Conservation (phyloP, 2,329 filamentous ascomycete species). For the Kalmusia sp. region DNA sequence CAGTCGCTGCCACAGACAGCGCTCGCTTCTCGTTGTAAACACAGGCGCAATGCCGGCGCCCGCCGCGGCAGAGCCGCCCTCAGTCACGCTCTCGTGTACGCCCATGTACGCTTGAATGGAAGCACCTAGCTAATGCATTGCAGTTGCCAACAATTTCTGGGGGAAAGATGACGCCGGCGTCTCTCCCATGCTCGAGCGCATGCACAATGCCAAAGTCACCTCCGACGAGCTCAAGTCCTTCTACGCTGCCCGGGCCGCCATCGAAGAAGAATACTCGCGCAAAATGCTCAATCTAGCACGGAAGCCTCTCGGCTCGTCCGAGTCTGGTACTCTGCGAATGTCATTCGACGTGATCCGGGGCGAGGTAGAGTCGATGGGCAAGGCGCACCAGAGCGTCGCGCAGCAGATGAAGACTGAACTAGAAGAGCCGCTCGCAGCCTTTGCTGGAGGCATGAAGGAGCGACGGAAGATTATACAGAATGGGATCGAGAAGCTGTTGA, state of each 20-base stretch:
- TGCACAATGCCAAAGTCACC: conserved; percentile 92
- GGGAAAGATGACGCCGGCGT: conserved; percentile 98
- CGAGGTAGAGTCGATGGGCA: conserved; percentile 92
- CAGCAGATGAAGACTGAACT: conserved; percentile 95
- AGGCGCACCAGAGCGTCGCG: conserved; percentile 89
- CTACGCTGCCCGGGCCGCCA: conserved; percentile 86
- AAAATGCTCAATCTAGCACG: conserved; percentile 86
- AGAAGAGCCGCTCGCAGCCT: conserved; percentile 90
- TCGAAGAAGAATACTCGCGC: conserved; percentile 95
- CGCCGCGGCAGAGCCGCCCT: conserved; percentile 65
- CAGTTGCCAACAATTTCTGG: conserved; percentile 99
- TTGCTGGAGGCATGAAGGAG: conserved; percentile 95
- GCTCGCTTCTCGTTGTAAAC: conserved; percentile 32
- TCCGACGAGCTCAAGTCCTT: conserved; percentile 93
- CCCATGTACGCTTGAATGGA: not conserved
- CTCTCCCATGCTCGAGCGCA: conserved; percentile 86
- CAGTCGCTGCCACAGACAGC: conserved; percentile 14
- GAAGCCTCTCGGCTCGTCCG: conserved; percentile 87
- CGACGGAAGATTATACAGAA: conserved; percentile 94
- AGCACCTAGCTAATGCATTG: conserved; percentile 36
- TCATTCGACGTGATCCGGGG: conserved; percentile 88
- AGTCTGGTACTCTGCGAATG: conserved; percentile 80
- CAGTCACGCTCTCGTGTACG: conserved; percentile 72
- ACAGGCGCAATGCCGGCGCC: conserved; percentile 64
- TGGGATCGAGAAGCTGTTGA: conserved; percentile 92